Percentiles rank a stretch among this genome's conserved stretches.
These are phyloP conservation scores for Noccaea caerulescens DNA, from an alignment of 345 rosid species.

Conservation along the genomic window DNA sequence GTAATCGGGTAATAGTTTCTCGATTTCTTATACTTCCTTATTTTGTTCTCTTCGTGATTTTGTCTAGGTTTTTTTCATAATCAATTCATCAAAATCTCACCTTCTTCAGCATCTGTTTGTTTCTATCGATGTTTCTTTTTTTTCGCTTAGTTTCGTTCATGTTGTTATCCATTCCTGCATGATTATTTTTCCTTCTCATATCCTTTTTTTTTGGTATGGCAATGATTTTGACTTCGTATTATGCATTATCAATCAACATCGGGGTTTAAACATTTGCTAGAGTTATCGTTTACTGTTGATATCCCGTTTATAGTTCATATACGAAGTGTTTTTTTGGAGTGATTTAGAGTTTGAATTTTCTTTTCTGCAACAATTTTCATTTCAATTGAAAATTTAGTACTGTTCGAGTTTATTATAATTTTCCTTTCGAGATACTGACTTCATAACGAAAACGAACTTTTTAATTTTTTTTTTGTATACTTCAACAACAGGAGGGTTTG, in stretches of 20 bases:
- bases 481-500: constrained; percentile 64
- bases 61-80: background rate
- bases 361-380: background rate
- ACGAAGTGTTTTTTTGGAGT: background rate
- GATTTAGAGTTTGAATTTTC: background rate
- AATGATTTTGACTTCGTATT: constrained; percentile 30
- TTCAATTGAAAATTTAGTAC: background rate
- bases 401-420: background rate
- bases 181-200: background rate
- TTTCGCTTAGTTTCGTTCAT: background rate
- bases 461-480: background rate
- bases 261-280: background rate
- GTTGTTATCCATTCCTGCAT: background rate
- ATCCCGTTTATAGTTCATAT: background rate
- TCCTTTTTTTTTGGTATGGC: background rate
- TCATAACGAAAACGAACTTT: too few species aligned
- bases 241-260: constrained; percentile 1
- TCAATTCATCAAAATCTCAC: background rate
- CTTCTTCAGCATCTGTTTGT: constrained; percentile 20
- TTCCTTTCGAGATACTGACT: background rate
- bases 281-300: background rate
- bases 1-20: constrained; percentile 58
- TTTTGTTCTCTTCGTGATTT: background rate
- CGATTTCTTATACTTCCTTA: background rate
- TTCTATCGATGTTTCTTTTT: background rate